phyloP scores from a whole-genome alignment of 176 grass and related monocot genomes.

The Phoenix dactylifera region DNA sequence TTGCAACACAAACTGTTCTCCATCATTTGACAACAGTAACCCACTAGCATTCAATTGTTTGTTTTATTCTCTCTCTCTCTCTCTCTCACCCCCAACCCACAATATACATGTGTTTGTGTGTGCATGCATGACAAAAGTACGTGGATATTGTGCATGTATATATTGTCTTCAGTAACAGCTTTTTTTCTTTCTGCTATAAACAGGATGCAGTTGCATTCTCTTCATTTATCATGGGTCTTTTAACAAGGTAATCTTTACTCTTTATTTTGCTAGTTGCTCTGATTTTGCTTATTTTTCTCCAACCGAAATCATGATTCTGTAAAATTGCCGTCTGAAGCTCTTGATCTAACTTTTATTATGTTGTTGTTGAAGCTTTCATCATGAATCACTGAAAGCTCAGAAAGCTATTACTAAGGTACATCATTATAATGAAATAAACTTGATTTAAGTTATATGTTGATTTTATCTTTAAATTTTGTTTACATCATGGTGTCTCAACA shows the following conservation, averaged over 20 bases:
- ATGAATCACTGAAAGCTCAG: constrained; percentile 82
- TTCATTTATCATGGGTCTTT: constrained; percentile 76
- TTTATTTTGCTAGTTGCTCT: background rate
- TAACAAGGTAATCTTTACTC: constrained; percentile 39
- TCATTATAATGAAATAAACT: constrained; percentile 14
- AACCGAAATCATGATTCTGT: too few species aligned
- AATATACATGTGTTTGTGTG: too few species aligned
- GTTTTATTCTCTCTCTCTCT: background rate
- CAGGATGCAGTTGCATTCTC: constrained; percentile 68
- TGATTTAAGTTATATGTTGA: background rate
- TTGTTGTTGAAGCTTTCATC: constrained; percentile 67
- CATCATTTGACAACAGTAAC: constrained; percentile 64
- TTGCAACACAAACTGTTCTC: constrained; percentile 60
- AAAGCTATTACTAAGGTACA: constrained; percentile 91
- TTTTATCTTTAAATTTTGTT: constrained; percentile 19
- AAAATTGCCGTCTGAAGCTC: background rate
- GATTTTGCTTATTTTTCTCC: background rate
- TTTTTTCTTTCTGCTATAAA: constrained; percentile 19
- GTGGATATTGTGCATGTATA: too few species aligned
- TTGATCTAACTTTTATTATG: constrained; percentile 7
- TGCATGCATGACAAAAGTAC: too few species aligned
- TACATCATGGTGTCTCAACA: constrained; percentile 27
- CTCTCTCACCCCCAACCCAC: too few species aligned
- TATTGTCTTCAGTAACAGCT: background rate
- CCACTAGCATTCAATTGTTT: constrained; percentile 10